These are phyloP conservation scores for Claviceps sp. DNA, from an alignment of 2,329 filamentous ascomycete species.

Conservation along the genomic window DNA sequence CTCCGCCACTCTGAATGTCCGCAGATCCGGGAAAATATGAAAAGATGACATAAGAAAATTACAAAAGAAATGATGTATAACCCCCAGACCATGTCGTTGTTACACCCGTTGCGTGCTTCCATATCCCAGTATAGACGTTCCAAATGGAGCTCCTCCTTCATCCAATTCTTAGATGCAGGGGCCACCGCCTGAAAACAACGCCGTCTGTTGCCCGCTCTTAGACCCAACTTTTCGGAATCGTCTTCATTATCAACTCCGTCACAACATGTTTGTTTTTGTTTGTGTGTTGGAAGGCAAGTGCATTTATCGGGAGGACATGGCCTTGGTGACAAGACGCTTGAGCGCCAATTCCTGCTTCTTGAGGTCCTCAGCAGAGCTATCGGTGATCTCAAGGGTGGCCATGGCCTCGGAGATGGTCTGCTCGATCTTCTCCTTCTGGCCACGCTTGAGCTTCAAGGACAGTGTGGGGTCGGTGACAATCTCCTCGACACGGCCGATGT, in stretches of 20 bases:
- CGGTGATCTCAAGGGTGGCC: slow-evolving; percentile 92
- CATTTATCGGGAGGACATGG: slow-evolving; percentile 78
- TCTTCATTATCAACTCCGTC: neutral
- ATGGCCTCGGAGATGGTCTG: slow-evolving; percentile 92
- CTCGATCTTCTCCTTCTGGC: slow-evolving; percentile 99
- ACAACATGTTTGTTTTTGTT: neutral
- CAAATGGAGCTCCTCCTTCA: slow-evolving; percentile 2
- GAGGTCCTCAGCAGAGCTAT: slow-evolving; percentile 80
- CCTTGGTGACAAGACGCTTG: slow-evolving; percentile 97
- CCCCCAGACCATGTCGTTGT: slow-evolving; percentile 1
- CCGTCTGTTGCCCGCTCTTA: slow-evolving; percentile 1
- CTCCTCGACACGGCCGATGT: slow-evolving; percentile 97
- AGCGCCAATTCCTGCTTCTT: slow-evolving; percentile 99
- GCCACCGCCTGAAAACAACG: slow-evolving; percentile 5
- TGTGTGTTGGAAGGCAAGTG: neutral
- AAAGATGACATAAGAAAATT: slow-evolving; percentile 4
- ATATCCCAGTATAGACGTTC: slow-evolving; percentile 4
- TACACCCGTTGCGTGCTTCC: neutral
- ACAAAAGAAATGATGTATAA: slow-evolving; percentile 7
- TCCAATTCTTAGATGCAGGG: slow-evolving; percentile 3
- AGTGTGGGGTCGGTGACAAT: slow-evolving; percentile 93
- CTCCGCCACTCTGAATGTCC: slow-evolving; percentile 17
- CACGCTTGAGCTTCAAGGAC: slow-evolving; percentile 95
- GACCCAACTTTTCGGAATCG: slow-evolving; percentile 3
- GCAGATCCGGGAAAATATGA: slow-evolving; percentile 13